These are phyloP conservation scores for Pisolithus albus DNA, from an alignment of 768 basidiomycete genomes.

Conservation along the genomic window DNA sequence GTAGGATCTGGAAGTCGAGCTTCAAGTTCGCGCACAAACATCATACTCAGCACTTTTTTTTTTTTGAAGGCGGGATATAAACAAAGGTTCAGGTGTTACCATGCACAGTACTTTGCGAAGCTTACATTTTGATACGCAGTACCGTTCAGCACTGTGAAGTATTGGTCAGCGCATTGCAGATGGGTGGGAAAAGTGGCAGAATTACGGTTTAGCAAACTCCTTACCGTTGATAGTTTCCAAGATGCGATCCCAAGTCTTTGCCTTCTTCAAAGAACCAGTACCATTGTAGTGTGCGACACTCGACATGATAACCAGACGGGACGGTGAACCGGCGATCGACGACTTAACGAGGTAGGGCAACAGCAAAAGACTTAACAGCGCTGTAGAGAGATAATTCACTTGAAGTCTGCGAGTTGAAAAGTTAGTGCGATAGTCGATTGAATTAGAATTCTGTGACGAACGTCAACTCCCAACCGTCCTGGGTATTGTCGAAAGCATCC, in stretches of 20 bases:
- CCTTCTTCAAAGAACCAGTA: slow-evolving; percentile 6
- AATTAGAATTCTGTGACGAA: slow-evolving; percentile 11
- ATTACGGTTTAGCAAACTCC: not conserved
- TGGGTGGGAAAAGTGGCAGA: not conserved
- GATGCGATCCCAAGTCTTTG: slow-evolving; percentile 18
- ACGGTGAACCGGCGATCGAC: slow-evolving; percentile 14
- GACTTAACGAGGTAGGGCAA: slow-evolving; percentile 30
- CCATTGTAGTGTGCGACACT: slow-evolving; percentile 22
- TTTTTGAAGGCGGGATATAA: not conserved
- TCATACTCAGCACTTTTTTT: slow-evolving; percentile 26
- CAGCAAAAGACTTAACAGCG: slow-evolving; percentile 29
- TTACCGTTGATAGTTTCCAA: slow-evolving; percentile 22
- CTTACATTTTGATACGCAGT: not conserved
- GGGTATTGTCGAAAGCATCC: slow-evolving; percentile 17
- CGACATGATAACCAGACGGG: slow-evolving; percentile 27
- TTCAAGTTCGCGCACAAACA: slow-evolving; percentile 31
- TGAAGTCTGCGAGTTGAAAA: slow-evolving; percentile 21
- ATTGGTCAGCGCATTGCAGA: not conserved
- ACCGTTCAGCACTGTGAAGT: not conserved
- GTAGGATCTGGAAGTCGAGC: slow-evolving; percentile 23
- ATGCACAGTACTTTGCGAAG: not conserved
- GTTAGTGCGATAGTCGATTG: not conserved
- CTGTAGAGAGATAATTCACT: slow-evolving; percentile 32
- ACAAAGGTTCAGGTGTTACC: too few species aligned
- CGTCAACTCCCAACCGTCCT: slow-evolving; percentile 33